Base-by-base conservation (phyloP, 129 eudicot species). In the Pittosporum tobira region DNA sequence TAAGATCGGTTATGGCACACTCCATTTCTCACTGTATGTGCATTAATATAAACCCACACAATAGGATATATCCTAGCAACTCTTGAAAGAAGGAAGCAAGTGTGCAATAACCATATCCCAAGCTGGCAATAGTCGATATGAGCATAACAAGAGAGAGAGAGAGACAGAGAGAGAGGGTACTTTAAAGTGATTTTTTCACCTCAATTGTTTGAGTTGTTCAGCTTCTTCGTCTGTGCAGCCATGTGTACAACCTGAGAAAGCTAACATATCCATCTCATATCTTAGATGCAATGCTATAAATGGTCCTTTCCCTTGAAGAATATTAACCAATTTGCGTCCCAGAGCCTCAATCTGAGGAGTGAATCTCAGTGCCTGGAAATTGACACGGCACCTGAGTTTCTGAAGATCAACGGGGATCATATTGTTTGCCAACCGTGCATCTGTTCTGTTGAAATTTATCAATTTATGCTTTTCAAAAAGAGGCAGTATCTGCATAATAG, bases 231-330 rank as follows among this genome's bases (percentile, higher is more conserved):
- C 37, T 20, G 88, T 73, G 80, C 99, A 91, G 43, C 99, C 99
- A 62, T 83, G 94, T 12, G 95, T 91, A 72, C 99, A 91, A 38
- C 99, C 99, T 10, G 99, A 91, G 57, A 91, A 91, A 52, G 99
- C 96, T 81, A 91, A 73, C 99, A 91, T 91, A 69, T 91, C 99
- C 99, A 91, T 91, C 74, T 91, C 99, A 27, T 91, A 87, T 71
- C 99, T 81, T 56, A 91, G 74, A 55, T 91, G 99, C 80, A 91
- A 81, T 15, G 96, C 90, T 70, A 91, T 25, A 73, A 78, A 87
- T 6, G 87, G 85, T 55, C 99, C 99, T 44, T 81, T 79, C 12
- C 55, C 66, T 67, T 81, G 77, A 57, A 91, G 93, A 45, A 91
- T 66, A 15, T 36, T 77, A 40, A 87, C 61, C 69, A 91, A 71